These are phyloP conservation scores for Penicillium fuscoglaucum DNA, from an alignment of 2,329 filamentous ascomycete species.

Conservation along the genomic window DNA sequence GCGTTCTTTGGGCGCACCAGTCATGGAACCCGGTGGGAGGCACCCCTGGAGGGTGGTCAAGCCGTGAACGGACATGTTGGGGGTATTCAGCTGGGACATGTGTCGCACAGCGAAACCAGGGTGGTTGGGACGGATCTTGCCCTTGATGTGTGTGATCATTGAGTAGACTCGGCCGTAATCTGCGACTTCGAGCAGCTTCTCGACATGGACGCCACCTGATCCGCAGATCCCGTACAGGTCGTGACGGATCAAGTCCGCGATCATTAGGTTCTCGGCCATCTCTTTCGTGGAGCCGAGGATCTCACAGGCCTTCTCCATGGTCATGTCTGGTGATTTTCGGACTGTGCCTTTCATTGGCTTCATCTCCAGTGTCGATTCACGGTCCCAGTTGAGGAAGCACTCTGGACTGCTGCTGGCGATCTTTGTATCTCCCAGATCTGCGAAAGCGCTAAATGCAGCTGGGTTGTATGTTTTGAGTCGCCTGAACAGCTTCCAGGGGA, in stretches of 20 bases:
- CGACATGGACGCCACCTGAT: slow-evolving; percentile 69
- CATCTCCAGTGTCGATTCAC: slow-evolving; percentile 57
- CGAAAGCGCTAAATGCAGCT: slow-evolving; percentile 80
- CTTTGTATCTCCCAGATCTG: slow-evolving; percentile 68
- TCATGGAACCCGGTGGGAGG: slow-evolving; percentile 92
- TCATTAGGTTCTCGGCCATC: slow-evolving; percentile 95
- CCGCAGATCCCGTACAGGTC: slow-evolving; percentile 85
- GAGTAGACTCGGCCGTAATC: slow-evolving; percentile 90
- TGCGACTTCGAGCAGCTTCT: slow-evolving; percentile 80
- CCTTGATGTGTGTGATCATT: slow-evolving; percentile 85
- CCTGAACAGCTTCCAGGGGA: slow-evolving; percentile 71
- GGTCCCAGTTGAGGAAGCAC: slow-evolving; percentile 74
- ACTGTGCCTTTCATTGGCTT: slow-evolving; percentile 96
- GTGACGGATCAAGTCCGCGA: slow-evolving; percentile 92
- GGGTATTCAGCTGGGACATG: slow-evolving; percentile 32
- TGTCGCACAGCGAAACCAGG: slow-evolving; percentile 35
- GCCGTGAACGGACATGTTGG: slow-evolving; percentile 49
- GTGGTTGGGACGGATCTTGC: slow-evolving; percentile 43
- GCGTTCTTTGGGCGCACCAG: slow-evolving; percentile 89
- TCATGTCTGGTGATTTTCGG: slow-evolving; percentile 69
- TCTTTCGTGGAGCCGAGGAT: slow-evolving; percentile 83
- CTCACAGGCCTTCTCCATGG: slow-evolving; percentile 67
- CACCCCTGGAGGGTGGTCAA: slow-evolving; percentile 74
- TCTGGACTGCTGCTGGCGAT: slow-evolving; percentile 85
- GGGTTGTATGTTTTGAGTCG: slow-evolving; percentile 70